Base-by-base conservation (phyloP, 2,329 filamentous ascomycete species). In the Cytospora piceae region DNA sequence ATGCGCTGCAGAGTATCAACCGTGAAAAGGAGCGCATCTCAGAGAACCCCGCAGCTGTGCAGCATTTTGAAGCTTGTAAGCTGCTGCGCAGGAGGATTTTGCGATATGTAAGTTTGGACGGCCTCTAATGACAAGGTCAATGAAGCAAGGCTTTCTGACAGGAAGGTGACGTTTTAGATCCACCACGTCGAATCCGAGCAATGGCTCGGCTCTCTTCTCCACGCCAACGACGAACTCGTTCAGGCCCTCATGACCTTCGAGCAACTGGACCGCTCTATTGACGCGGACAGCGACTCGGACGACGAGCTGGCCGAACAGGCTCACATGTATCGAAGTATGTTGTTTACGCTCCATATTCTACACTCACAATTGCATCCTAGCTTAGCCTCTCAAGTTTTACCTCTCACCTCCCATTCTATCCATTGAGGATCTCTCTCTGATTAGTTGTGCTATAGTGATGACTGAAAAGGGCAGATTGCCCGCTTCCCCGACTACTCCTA, bases 221-320 rank as follows among this genome's bases (percentile, higher is more conserved):
- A 95, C 73, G 94, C 94, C 69, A 98, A 99, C 73, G 95, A 99
- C 72, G 92, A 96, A 77, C 88, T 99, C n/a, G 92, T 98, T 51
- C 90, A 90, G 68, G 93, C 94, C 1, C 83, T 99, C 65, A 97
- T 96, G 87, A 91, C 93, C 0, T 99, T 93, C 74, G 94, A 98
- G 77, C 92, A 97, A 71, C 86, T 98, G 69, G 94, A 99, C 74
- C 88, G 90, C 67, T 93, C 91, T 57, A 91, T 94, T 69, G 90
- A 93, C 70, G 87, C 88, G 7, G 88, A 91, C 73, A 90, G 87
- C 70, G 88, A 91, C 75, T 90, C 87, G 1, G 88, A 90, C 65
- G 87, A 90, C 68, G 90, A 87, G 71, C 75, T 87, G 51, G 87
- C 89, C 54, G 87, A 90, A 72, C 87, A 90, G 75, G 87, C 88